Evolutionary conservation across 768 basidiomycete genomes (phyloP).

Genomic region (Suillus paluster): DNA sequence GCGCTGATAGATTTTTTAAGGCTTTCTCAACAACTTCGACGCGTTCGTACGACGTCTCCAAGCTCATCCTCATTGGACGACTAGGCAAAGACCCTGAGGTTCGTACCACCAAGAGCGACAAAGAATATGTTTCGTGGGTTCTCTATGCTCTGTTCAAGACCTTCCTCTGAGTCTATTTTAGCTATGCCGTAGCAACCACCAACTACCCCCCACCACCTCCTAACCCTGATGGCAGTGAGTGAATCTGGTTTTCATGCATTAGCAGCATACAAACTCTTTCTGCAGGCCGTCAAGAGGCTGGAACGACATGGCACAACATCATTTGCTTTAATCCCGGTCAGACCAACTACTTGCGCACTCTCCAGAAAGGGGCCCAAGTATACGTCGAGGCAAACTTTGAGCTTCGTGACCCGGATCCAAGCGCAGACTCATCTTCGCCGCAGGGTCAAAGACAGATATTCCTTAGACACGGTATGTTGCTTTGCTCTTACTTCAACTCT

Average conservation of each 20-base stretch:
- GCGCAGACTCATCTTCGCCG: conserved; percentile 66
- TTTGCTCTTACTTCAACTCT: neutral
- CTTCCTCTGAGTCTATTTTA: conserved; percentile 30
- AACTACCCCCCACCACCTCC: conserved; percentile 62
- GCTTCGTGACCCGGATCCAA: conserved; percentile 70
- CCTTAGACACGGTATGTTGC: conserved; percentile 69
- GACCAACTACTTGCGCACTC: conserved; percentile 65
- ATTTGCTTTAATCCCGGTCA: conserved; percentile 68
- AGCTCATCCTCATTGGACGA: conserved; percentile 77
- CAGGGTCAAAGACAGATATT: conserved; percentile 83
- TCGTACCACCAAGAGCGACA: conserved; percentile 69
- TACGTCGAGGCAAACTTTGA: conserved; percentile 84
- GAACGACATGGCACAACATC: conserved; percentile 77
- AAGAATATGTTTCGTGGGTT: conserved; percentile 77
- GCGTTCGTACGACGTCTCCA: conserved; percentile 67
- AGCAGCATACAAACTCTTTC: neutral
- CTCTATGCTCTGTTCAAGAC: neutral
- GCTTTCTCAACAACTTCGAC: conserved; percentile 64
- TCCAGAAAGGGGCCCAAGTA: conserved; percentile 75
- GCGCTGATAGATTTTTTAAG: conserved; percentile 36
- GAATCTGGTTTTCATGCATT: conserved; percentile 7
- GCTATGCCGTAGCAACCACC: conserved; percentile 78
- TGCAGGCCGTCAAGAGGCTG: conserved; percentile 55
- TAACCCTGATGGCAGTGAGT: conserved; percentile 65
- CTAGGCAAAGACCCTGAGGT: conserved; percentile 74